Evolutionary conservation across 345 rosid species (phyloP), one percentile per base, ranked within the genome.

Genomic region (Noccaea bulbosa): DNA sequence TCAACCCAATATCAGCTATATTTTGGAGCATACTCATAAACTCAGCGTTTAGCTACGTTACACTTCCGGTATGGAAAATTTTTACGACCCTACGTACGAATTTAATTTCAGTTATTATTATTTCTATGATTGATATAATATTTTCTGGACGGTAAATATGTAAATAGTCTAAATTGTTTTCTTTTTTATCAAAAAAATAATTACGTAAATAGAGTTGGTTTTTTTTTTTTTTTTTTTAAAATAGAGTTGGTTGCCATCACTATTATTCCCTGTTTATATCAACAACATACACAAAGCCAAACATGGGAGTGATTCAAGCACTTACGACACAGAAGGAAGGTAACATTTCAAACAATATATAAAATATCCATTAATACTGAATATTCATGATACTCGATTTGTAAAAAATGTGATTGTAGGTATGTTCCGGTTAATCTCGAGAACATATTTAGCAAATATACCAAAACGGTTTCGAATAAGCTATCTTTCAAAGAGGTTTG

Each of bases 321-420:
- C 89, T 6, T 88, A 79, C 37, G 98, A 90, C 79, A 87, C 93
- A 0, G 96, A 90, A 81, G 97, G 98, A 82, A 86, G 97, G 90
- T 86, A 61, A 45, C 44, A 53, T 67, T 44, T 39, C 43, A 22
- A 43, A 22, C 17, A 40, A 38, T 45, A 20, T 48, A 27, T 41
- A 48, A 22, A 5, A 64, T 17, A 17, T 17, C 20, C 20, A 17
- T 17, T 1, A 0, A 17, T 17, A 17, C 20, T 17, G 20, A 17
- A 17, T 17, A 0, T 17, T 1, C 32, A 4, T 15, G 1, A 22
- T 34, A 65, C 45, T 48, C 5, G 39, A 9, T 73, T 8, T 40
- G 38, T 40, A 15, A 54, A 6, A 6, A 62, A 16, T 11, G 8
- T 2, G 22, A 15, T 60, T 76, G 34, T 80, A 89, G 96, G 77